Percentiles rank a stretch among this genome's conserved stretches.
These are phyloP conservation scores for Decorospora gaudefroyi DNA, from an alignment of 2,329 filamentous ascomycete genomes.

Conservation along the genomic window DNA sequence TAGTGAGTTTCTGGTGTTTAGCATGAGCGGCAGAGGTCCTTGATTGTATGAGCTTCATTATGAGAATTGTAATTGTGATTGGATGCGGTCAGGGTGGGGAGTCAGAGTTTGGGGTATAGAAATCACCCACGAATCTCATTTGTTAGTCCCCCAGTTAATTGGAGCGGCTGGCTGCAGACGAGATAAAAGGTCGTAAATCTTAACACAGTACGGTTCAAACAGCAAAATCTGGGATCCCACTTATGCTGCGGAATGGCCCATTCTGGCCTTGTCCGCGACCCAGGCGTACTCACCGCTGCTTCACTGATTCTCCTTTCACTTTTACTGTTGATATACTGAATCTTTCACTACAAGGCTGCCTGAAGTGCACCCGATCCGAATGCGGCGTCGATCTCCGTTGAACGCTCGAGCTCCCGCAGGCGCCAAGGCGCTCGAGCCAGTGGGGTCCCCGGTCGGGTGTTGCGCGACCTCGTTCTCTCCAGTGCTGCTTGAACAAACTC, in stretches of 20 bases:
- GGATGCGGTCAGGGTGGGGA: conserved; percentile 1
- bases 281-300: background rate
- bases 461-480: conserved; percentile 33
- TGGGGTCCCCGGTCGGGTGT: conserved; percentile 35
- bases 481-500: conserved; percentile 25
- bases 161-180: conserved; percentile 5
- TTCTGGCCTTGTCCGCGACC: conserved; percentile 1
- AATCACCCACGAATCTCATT: conserved; percentile 38
- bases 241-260: background rate
- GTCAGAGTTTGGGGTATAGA: conserved; percentile 14
- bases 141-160: conserved; percentile 23
- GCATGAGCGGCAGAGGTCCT: conserved; percentile 7
- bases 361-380: conserved; percentile 19
- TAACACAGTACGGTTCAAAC: no score
- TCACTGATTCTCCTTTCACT: background rate
- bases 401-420: conserved; percentile 34
- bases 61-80: conserved; percentile 13
- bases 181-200: conserved; percentile 9
- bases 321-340: background rate
- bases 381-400: conserved; percentile 24
- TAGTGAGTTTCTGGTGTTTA: conserved; percentile 5
- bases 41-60: conserved; percentile 10
- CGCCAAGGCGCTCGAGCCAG: conserved; percentile 32
- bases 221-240: conserved; percentile 1
- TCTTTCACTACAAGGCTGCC: conserved; percentile 12